These are phyloP conservation scores for Alternaria atra DNA, from an alignment of 2,329 filamentous ascomycete genomes.

Conservation along the genomic window DNA sequence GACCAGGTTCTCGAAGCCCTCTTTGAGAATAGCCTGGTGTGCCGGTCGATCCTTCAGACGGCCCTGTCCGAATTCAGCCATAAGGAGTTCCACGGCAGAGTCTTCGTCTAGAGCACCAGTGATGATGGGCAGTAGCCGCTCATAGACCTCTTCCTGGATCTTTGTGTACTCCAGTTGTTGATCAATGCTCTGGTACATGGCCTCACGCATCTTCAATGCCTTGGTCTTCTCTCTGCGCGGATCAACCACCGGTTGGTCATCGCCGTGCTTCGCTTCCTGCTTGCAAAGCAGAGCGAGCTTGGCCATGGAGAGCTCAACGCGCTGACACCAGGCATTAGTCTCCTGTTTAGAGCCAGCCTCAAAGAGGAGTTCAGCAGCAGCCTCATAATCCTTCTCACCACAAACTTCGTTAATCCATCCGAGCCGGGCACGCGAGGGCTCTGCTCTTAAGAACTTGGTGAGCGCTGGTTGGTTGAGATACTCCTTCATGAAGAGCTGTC, in stretches of 20 bases:
- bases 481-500: constrained; percentile 70
- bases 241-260: constrained; percentile 46
- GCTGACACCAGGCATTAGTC: constrained; percentile 88
- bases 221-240: constrained; percentile 36
- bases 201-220: constrained; percentile 53
- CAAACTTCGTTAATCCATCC: constrained; percentile 95
- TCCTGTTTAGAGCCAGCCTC: constrained; percentile 76
- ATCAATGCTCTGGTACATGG: constrained; percentile 55
- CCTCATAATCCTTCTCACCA: constrained; percentile 76
- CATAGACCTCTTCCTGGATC: constrained; percentile 81
- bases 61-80: constrained; percentile 69
- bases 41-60: constrained; percentile 68
- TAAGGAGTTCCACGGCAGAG: constrained; percentile 78
- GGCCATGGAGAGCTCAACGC: constrained; percentile 87
- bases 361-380: constrained; percentile 76
- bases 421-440: constrained; percentile 76
- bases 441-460: constrained; percentile 79
- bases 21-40: constrained; percentile 75
- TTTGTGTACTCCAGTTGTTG: constrained; percentile 73
- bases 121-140: constrained; percentile 73
- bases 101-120: constrained; percentile 79
- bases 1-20: constrained; percentile 74
- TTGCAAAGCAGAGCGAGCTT: constrained; percentile 72
- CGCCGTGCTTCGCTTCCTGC: constrained; percentile 57
- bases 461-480: constrained; percentile 74